A percentile compares a stretch with the other conserved stretches of the same genome.
These are phyloP conservation scores for Raphidocelis subcapitata DNA, from an alignment of 139 green algal species.

Conservation along the genomic window DNA sequence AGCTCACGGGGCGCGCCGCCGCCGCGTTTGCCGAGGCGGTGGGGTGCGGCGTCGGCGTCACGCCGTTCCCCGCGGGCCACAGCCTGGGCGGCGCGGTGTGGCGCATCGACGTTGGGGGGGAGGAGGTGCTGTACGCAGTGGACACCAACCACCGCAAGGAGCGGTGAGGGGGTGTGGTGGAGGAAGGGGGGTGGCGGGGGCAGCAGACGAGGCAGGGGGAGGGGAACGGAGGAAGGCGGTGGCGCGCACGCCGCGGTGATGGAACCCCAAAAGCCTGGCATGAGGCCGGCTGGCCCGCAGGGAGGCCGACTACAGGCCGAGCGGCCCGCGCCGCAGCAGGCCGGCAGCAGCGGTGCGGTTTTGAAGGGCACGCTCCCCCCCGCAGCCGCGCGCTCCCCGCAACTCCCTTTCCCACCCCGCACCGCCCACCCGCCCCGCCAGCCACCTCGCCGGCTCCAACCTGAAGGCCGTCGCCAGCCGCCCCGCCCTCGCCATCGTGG, in stretches of 20 bases:
- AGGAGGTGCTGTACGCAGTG: constrained; percentile 91
- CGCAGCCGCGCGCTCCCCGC: no score
- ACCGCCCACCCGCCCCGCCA: no score
- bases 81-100: constrained; percentile 86
- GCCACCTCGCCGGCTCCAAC: constrained; percentile 62
- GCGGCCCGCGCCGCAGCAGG: no score
- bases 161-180: constrained; percentile 29
- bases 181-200: not conserved
- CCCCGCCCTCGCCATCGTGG: constrained; percentile 78
- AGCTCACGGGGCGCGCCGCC: constrained; percentile 18
- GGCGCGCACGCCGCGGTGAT: not conserved
- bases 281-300: not conserved
- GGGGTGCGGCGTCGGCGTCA: constrained; percentile 59
- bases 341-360: no score
- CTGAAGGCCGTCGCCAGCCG: constrained; percentile 55
- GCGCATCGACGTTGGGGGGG: constrained; percentile 47
- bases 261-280: not conserved
- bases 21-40: not conserved
- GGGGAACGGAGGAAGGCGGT: constrained; percentile 1
- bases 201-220: not conserved
- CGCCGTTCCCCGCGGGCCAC: constrained; percentile 77
- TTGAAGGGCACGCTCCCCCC: no score
- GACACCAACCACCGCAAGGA: constrained; percentile 88
- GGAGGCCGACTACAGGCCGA: no score
- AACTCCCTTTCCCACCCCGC: not conserved